phyloP scores from a whole-genome alignment of 768 basidiomycete species.

The Auriscalpium orientale region DNA sequence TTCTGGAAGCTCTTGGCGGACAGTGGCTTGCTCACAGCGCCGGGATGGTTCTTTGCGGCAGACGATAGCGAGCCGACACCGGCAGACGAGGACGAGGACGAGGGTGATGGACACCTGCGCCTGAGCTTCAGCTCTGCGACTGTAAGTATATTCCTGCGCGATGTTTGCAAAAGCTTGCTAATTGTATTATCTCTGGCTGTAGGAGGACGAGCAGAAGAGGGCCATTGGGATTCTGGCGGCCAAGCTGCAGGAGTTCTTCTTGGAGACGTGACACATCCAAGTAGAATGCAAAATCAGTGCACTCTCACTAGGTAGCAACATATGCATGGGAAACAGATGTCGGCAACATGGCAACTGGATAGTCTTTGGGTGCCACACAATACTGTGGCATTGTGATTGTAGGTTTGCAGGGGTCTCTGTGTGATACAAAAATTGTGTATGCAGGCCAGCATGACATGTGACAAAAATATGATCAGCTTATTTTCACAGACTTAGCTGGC shows the following conservation, averaged over 20 bases:
- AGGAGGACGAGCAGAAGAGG: constrained; percentile 15
- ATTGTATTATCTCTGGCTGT: background rate
- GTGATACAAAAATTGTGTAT: too few species aligned
- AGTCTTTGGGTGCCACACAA: too few species aligned
- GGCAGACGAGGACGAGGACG: background rate
- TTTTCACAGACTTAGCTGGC: too few species aligned
- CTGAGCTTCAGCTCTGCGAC: constrained; percentile 48
- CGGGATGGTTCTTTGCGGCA: constrained; percentile 48
- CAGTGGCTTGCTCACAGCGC: constrained; percentile 53
- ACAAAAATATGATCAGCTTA: too few species aligned
- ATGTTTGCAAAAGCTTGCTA: background rate
- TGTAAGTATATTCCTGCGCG: constrained; percentile 26
- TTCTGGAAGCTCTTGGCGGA: constrained; percentile 57
- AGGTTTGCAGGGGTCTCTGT: too few species aligned
- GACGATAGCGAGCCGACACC: constrained; percentile 13
- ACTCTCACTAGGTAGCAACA: too few species aligned
- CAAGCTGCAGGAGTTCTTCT: constrained; percentile 6
- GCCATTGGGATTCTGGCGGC: constrained; percentile 8
- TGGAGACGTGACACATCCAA: background rate
- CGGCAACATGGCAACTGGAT: too few species aligned
- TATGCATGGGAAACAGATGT: too few species aligned
- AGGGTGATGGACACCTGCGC: constrained; percentile 40
- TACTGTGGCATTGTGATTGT: too few species aligned
- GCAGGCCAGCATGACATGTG: too few species aligned
- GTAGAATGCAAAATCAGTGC: background rate